A percentile compares a stretch with the other conserved stretches of the same genome.
Conservation (phyloP, 2,329 filamentous ascomycete genomes). For the Ceratocystis variospora region DNA sequence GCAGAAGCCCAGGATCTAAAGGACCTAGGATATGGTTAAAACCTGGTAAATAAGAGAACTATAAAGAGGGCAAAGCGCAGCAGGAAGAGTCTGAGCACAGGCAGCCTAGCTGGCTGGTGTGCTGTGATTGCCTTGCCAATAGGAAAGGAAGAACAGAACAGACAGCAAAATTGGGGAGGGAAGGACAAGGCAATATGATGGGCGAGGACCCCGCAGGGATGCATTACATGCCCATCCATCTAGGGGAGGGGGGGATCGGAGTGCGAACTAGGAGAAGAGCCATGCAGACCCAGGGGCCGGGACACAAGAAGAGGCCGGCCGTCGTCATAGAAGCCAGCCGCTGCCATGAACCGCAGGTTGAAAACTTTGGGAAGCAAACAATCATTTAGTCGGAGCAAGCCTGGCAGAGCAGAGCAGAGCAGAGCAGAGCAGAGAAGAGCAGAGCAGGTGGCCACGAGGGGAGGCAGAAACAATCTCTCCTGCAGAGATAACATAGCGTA, state of each 20-base stretch:
- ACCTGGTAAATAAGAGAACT: not conserved
- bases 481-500: no score
- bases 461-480: no score
- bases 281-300: not conserved
- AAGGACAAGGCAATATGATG: not conserved
- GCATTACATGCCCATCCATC: not conserved
- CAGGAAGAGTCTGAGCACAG: conserved; percentile 2
- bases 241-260: not conserved
- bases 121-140: not conserved
- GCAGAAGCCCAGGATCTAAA: no score
- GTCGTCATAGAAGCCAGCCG: no score
- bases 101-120: not conserved
- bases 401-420: no score
- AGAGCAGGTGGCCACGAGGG: no score
- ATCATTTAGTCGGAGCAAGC: no score
- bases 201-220: not conserved
- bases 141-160: not conserved
- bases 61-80: conserved; percentile 2
- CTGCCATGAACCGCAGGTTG: no score
- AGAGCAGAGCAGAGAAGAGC: no score
- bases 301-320: not conserved
- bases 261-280: not conserved
- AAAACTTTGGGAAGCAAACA: no score
- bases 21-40: no score
- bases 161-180: conserved; percentile 1